Evolutionary conservation across 2,329 filamentous ascomycete species (phyloP).

Genomic region (Zopfia rhizophila): DNA sequence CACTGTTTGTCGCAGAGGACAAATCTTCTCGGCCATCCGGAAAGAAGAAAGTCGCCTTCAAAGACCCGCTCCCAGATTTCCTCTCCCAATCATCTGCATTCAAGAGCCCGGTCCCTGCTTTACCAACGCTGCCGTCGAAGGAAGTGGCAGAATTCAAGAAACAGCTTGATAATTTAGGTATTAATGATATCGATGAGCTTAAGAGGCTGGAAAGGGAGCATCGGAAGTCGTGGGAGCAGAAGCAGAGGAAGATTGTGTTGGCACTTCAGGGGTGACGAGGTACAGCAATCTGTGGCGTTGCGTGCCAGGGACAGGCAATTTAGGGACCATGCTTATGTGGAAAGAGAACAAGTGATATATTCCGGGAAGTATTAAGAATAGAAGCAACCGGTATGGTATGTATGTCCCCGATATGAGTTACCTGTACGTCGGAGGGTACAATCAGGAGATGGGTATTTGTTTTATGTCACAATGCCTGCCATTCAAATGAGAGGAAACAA

Average conservation of each 20-base stretch:
- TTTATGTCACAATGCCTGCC: too few species aligned
- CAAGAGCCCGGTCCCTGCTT: constrained; percentile 10
- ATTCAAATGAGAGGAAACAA: too few species aligned
- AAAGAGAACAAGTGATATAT: too few species aligned
- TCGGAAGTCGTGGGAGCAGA: constrained; percentile 37
- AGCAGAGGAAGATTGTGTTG: constrained; percentile 29
- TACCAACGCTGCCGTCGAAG: constrained; percentile 23
- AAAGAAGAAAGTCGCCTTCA: constrained; percentile 39
- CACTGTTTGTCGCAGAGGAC: constrained; percentile 31
- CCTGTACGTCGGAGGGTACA: too few species aligned
- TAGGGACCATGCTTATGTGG: too few species aligned
- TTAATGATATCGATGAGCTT: constrained; percentile 30
- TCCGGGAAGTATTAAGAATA: too few species aligned
- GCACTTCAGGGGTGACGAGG: constrained; percentile 28
- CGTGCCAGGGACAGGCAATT: too few species aligned
- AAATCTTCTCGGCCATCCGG: constrained; percentile 7
- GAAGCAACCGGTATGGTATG: too few species aligned
- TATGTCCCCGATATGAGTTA: too few species aligned
- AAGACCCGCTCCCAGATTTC: constrained; percentile 30
- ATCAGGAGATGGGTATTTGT: too few species aligned
- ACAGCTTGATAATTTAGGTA: constrained; percentile 29
- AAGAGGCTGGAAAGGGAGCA: constrained; percentile 33
- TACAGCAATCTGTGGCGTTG: too few species aligned
- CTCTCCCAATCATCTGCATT: constrained; percentile 26
- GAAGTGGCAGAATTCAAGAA: constrained; percentile 28